A percentile compares a stretch with the other conserved stretches of the same genome.
Conservation (phyloP, 2,329 filamentous ascomycete genomes). For the Ophiosphaerella korrae region DNA sequence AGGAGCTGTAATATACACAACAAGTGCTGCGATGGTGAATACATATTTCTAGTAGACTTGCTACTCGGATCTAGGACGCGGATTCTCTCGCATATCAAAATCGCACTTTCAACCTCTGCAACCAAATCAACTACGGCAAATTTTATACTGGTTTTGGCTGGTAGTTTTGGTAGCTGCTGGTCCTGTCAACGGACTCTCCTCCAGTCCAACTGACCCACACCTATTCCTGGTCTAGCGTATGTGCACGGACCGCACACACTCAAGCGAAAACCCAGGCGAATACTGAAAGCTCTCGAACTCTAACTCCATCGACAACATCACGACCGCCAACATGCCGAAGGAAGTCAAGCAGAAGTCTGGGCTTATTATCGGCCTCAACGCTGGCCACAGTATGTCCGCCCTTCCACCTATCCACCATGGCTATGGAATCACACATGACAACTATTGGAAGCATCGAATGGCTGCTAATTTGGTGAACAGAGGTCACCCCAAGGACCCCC, state of each 20-base stretch:
- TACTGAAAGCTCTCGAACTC: conserved; percentile 7
- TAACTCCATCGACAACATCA: conserved; percentile 40
- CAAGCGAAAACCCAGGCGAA: neutral
- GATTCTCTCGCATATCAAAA: too few species aligned
- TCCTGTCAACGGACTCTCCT: too few species aligned
- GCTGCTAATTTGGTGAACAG: conserved; percentile 40
- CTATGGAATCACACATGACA: conserved; percentile 13
- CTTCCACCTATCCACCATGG: conserved; percentile 18
- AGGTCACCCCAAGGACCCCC: conserved; percentile 59
- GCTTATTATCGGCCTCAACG: conserved; percentile 66
- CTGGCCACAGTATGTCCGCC: conserved; percentile 66
- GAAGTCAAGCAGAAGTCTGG: conserved; percentile 60
- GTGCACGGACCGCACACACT: neutral
- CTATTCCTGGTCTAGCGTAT: neutral
- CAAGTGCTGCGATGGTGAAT: too few species aligned
- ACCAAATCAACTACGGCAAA: too few species aligned
- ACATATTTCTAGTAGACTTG: too few species aligned
- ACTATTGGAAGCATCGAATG: conserved; percentile 16
- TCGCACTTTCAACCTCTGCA: too few species aligned
- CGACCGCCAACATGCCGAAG: conserved; percentile 55
- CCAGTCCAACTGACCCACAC: too few species aligned
- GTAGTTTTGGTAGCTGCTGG: too few species aligned
- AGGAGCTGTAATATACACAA: too few species aligned
- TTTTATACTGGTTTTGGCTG: too few species aligned
- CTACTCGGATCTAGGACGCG: too few species aligned